Conservation (phyloP, 306 rosid genomes). For the Macrotyloma uniflorum region DNA sequence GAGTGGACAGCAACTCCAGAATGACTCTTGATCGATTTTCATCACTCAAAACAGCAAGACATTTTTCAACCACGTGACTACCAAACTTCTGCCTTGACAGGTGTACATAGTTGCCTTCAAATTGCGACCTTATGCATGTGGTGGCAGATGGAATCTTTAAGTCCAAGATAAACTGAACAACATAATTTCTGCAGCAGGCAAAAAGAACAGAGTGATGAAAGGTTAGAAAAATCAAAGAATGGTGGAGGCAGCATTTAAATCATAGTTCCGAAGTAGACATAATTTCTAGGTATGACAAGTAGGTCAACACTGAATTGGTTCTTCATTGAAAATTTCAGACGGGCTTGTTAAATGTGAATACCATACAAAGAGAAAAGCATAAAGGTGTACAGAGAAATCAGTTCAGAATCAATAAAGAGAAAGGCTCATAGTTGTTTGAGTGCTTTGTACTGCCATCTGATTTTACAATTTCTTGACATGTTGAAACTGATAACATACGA, state of each 20-base stretch:
- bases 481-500: background rate
- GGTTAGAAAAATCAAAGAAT: background rate
- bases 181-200: conserved; percentile 69
- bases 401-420: background rate
- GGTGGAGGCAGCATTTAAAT: background rate
- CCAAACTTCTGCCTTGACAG: conserved; percentile 73
- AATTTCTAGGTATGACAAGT: conserved; percentile 6
- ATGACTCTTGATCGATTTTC: conserved; percentile 48
- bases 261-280: too few relatives aligned
- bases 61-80: conserved; percentile 80
- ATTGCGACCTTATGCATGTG: conserved; percentile 45
- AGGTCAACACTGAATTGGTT: background rate
- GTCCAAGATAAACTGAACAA: conserved; percentile 66
- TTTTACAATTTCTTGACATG: conserved; percentile 16
- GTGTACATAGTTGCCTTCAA: conserved; percentile 58
- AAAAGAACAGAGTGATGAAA: conserved; percentile 18
- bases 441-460: background rate
- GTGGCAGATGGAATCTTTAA: conserved; percentile 55
- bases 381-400: background rate
- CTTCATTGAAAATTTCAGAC: background rate
- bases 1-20: conserved; percentile 49
- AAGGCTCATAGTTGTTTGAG: background rate
- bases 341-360: background rate
- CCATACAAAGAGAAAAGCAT: background rate
- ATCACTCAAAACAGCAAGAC: conserved; percentile 46